Conservation (phyloP, 139 green algal species). For the Eudorina sp. region DNA sequence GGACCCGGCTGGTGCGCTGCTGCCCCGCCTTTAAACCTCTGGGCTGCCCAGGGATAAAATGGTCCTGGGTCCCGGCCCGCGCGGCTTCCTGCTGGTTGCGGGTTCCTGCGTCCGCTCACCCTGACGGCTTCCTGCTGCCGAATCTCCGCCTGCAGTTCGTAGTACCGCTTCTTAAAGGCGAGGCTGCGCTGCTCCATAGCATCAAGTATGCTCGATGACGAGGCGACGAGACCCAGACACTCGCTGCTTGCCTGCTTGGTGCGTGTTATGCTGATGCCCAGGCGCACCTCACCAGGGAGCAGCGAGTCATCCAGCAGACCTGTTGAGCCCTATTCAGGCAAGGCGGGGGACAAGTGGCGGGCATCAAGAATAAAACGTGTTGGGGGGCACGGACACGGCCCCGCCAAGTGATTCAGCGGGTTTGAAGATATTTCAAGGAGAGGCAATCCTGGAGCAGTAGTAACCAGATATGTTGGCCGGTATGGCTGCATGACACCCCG, state of each 20-base stretch:
- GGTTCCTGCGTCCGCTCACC: not conserved
- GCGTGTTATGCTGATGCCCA: not conserved
- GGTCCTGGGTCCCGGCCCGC: too few species aligned
- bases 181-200: not conserved
- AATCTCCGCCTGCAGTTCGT: constrained; percentile 13
- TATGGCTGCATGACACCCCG: too few species aligned
- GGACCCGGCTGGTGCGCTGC: too few species aligned
- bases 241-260: not conserved
- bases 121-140: not conserved
- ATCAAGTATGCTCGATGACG: not conserved
- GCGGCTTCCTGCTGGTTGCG: too few species aligned
- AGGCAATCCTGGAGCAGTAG: too few species aligned
- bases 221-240: not conserved
- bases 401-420: too few species aligned
- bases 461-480: too few species aligned
- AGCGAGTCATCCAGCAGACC: constrained; percentile 4
- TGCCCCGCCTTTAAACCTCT: too few species aligned
- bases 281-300: not conserved
- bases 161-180: not conserved
- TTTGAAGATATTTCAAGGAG: too few species aligned
- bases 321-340: not conserved
- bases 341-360: not conserved
- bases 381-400: too few species aligned
- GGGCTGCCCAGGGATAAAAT: too few species aligned
- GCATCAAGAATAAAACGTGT: too few species aligned